phyloP scores from a whole-genome alignment of 805 yeast species.

The Yamadazyma laniorum region DNA sequence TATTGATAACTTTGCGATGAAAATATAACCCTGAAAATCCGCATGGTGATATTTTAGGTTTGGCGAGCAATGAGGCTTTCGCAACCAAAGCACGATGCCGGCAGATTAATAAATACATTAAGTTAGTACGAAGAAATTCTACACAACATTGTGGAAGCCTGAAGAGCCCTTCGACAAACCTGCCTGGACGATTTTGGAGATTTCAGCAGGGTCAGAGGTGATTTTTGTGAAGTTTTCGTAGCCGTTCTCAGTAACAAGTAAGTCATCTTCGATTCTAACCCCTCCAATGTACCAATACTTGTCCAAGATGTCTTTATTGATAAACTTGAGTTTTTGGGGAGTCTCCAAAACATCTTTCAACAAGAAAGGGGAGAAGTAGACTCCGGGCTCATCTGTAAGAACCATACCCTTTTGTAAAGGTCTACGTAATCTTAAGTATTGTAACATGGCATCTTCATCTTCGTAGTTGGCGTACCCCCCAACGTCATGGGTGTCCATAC shows the following conservation, averaged over 20 bases:
- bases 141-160: slow-evolving; percentile 59
- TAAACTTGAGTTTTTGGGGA: slow-evolving; percentile 50
- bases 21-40: neutral
- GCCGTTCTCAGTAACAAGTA: slow-evolving; percentile 74
- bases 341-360: slow-evolving; percentile 58
- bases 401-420: slow-evolving; percentile 73
- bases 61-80: neutral
- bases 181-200: slow-evolving; percentile 67
- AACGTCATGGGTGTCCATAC: slow-evolving; percentile 95
- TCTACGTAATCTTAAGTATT: slow-evolving; percentile 80
- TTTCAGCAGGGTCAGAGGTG: slow-evolving; percentile 83
- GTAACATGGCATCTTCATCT: slow-evolving; percentile 74
- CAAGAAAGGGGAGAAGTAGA: slow-evolving; percentile 83
- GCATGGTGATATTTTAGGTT: neutral
- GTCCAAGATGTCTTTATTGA: slow-evolving; percentile 64
- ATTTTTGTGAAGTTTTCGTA: slow-evolving; percentile 78
- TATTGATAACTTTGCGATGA: neutral
- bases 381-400: slow-evolving; percentile 93
- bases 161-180: slow-evolving; percentile 63
- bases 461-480: slow-evolving; percentile 86
- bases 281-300: slow-evolving; percentile 93
- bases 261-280: slow-evolving; percentile 93
- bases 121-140: too few relatives aligned
- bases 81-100: too few relatives aligned
- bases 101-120: too few relatives aligned